Base-by-base conservation (phyloP, 805 yeast species). In the Cyberlindnera maritima region DNA sequence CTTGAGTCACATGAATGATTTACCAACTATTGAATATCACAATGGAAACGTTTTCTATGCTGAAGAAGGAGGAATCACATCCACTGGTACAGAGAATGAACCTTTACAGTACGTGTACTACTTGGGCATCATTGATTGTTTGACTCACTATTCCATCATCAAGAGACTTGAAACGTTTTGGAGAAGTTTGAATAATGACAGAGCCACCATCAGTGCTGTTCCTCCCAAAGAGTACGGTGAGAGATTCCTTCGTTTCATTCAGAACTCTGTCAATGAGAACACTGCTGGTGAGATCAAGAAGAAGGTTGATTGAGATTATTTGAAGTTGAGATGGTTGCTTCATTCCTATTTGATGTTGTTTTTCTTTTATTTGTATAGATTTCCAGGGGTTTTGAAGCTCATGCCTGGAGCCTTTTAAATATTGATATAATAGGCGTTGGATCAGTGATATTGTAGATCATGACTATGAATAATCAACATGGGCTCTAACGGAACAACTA, bases 191-290 rank as follows among this genome's bases (percentile, higher is more conserved):
- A 77, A 78, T 32, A 87, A 88, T 60, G 76, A 81, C 34, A 70
- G 91, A 46, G 75, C 75, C 37, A 76, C 83, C 3, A 82, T 95
- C 3, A 87, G 96, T 55, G 95, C 99, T 0, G 74, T 94, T 12
- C 98, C 99, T 0, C 91, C 98, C 0, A 59, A 60, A 6, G 98
- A 91, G 57, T 94, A 94, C 60, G 97, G 97, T 9, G 84, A 85
- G 47, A 74, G 99, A 58, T 91, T 94, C 62, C 71, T 84, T 49
- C 71, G 73, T 17, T 94, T 94, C 62, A 81, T 94, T n/a, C 62
- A 60, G 29, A 53, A 60, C 17, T 69, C 75, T 6, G 59, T 70
- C 19, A 66, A 65, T 48, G 57, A 58, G 40, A 59, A 58, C 37
- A 57, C 51, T 4, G 56, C 56, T 20, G 53, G 52, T 28, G 52